Evolutionary conservation across 2,329 filamentous ascomycete species (phyloP).

Genomic region (Colletotrichum neosansevieriae): DNA sequence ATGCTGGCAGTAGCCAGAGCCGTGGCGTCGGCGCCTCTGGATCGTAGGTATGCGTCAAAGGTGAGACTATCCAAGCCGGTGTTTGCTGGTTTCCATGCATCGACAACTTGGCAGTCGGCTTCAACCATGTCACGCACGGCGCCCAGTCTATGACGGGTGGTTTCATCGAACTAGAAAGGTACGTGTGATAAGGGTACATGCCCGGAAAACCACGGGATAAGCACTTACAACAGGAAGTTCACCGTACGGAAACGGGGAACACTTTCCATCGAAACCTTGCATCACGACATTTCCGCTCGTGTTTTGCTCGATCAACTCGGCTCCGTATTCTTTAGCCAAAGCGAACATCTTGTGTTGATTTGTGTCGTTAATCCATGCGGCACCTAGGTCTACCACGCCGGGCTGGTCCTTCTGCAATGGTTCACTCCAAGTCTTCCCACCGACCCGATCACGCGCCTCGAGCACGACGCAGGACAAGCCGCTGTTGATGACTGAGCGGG

Average conservation of each 20-base stretch:
- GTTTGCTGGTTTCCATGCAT: conserved; percentile 42
- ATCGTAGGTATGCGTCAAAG: conserved; percentile 47
- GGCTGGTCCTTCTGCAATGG: conserved; percentile 43
- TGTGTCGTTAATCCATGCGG: conserved; percentile 70
- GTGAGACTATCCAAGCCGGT: conserved; percentile 44
- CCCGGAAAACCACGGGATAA: neutral
- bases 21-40: conserved; percentile 41
- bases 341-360: conserved; percentile 61
- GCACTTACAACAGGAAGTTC: conserved; percentile 40
- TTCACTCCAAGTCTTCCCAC: conserved; percentile 63
- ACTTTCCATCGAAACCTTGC: conserved; percentile 52
- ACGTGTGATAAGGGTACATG: no score
- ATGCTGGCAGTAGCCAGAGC: conserved; percentile 54
- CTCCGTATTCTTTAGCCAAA: conserved; percentile 54
- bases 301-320: conserved; percentile 62
- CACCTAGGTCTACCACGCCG: conserved; percentile 63
- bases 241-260: conserved; percentile 41
- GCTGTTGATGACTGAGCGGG: conserved; percentile 48
- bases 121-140: conserved; percentile 45
- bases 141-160: conserved; percentile 8
- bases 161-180: conserved; percentile 24
- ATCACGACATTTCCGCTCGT: conserved; percentile 57
- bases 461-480: conserved; percentile 58
- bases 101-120: conserved; percentile 46
- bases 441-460: conserved; percentile 63